Conservation (phyloP, 1,139 yeast genomes). For the Scheffersomyces titani region DNA sequence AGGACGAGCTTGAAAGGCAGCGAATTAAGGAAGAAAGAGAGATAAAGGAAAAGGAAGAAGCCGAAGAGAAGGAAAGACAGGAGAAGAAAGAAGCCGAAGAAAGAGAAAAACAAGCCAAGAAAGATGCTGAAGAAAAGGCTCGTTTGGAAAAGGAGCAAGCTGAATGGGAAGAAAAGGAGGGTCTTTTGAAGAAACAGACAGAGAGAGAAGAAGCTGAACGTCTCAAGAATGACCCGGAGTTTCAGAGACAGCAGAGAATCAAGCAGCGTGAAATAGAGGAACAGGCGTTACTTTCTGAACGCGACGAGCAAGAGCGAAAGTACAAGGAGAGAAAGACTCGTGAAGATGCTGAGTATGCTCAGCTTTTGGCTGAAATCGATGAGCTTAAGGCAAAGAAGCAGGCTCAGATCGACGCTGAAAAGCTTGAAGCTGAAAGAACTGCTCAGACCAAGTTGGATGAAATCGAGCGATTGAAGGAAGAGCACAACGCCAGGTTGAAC, state of each 20-base stretch:
- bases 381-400: slow-evolving; percentile 26
- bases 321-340: slow-evolving; percentile 28
- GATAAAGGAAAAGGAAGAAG: slow-evolving; percentile 31
- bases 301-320: slow-evolving; percentile 27
- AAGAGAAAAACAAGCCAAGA: slow-evolving; percentile 6
- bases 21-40: slow-evolving; percentile 34
- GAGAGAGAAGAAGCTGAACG: slow-evolving; percentile 21
- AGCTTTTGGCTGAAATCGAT: slow-evolving; percentile 33
- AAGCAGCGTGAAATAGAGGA: slow-evolving; percentile 30
- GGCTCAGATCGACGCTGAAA: slow-evolving; percentile 26
- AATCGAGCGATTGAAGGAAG: slow-evolving; percentile 34
- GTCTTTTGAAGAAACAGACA: slow-evolving; percentile 13
- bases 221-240: slow-evolving; percentile 26
- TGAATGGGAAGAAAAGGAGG: slow-evolving; percentile 12
- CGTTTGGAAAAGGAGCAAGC: slow-evolving; percentile 9
- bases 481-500: slow-evolving; percentile 32
- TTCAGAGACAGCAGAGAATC: slow-evolving; percentile 28
- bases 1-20: slow-evolving; percentile 50
- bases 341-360: slow-evolving; percentile 12
- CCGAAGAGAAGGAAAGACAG: slow-evolving; percentile 25
- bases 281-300: slow-evolving; percentile 25
- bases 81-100: slow-evolving; percentile 23
- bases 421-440: slow-evolving; percentile 31
- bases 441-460: slow-evolving; percentile 37
- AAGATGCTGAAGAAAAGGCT: slow-evolving; percentile 21